Conservation (phyloP, 306 rosid genomes). For the Luffa aegyptiaca region DNA sequence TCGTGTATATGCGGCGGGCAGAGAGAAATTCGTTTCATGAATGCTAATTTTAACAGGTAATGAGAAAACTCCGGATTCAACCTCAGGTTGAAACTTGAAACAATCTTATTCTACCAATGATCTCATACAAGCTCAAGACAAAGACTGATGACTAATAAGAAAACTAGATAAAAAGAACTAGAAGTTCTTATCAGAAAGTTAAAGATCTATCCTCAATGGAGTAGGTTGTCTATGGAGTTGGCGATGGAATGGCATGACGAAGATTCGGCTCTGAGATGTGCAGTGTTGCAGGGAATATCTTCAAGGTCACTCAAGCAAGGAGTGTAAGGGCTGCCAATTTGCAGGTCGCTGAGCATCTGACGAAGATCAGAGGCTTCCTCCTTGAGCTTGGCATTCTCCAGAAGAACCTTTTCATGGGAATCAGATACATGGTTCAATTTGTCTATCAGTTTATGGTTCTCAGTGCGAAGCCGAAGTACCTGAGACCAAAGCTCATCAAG, state of each 20-base stretch:
- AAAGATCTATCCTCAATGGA: constrained; percentile 23
- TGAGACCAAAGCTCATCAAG: constrained; percentile 95
- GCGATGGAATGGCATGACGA: constrained; percentile 31
- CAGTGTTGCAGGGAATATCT: constrained; percentile 36
- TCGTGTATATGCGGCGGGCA: constrained; percentile 49
- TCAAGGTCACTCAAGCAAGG: constrained; percentile 33
- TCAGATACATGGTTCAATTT: constrained; percentile 60
- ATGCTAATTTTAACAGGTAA: constrained; percentile 3
- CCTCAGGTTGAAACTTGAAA: background rate
- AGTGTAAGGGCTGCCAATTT: constrained; percentile 40
- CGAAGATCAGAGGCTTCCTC: constrained; percentile 65
- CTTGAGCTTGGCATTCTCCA: constrained; percentile 61
- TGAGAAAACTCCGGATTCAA: background rate
- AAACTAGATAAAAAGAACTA: constrained; percentile 17
- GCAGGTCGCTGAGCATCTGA: constrained; percentile 53
- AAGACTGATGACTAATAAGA: constrained; percentile 15
- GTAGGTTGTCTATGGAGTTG: constrained; percentile 24
- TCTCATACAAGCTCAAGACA: constrained; percentile 8
- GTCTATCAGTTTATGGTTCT: constrained; percentile 63
- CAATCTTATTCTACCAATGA: constrained; percentile 5
- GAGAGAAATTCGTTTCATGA: constrained; percentile 11
- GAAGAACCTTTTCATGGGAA: constrained; percentile 41
- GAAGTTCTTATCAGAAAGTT: constrained; percentile 16
- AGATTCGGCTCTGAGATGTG: constrained; percentile 38
- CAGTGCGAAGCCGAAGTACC: constrained; percentile 75